phyloP scores from a whole-genome alignment of 2,329 filamentous ascomycete genomes.

The Epichloe typhina region DNA sequence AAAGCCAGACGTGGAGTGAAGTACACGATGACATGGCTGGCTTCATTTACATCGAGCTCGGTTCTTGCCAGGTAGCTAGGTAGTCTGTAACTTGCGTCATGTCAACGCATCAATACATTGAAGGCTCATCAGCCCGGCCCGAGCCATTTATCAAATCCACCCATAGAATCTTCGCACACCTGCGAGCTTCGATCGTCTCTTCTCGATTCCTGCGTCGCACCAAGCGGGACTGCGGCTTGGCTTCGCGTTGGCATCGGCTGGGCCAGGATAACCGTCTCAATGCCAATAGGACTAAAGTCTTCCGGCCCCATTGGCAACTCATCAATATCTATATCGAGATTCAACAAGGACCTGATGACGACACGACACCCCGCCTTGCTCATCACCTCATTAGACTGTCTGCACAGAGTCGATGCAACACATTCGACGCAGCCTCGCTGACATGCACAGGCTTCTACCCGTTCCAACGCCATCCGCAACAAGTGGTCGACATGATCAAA shows the following conservation, averaged over 20 bases:
- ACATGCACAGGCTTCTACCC: slow-evolving; percentile 67
- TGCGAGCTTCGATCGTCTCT: slow-evolving; percentile 7
- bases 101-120: background rate
- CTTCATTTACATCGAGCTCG: too few relatives aligned
- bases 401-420: slow-evolving; percentile 73
- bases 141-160: slow-evolving; percentile 16
- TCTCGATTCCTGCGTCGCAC: background rate
- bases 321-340: slow-evolving; percentile 68
- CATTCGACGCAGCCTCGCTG: slow-evolving; percentile 78
- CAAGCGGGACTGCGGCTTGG: background rate
- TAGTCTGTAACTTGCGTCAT: background rate
- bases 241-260: slow-evolving; percentile 40
- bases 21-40: too few relatives aligned
- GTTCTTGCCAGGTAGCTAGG: too few relatives aligned
- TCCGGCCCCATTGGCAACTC: slow-evolving; percentile 77
- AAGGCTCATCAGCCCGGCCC: background rate
- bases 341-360: slow-evolving; percentile 63
- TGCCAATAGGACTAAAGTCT: slow-evolving; percentile 50
- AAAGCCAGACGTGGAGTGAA: too few relatives aligned
- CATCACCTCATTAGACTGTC: slow-evolving; percentile 81
- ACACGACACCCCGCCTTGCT: slow-evolving; percentile 80
- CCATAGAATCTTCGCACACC: slow-evolving; percentile 11
- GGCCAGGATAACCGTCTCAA: slow-evolving; percentile 73
- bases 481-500: slow-evolving; percentile 84
- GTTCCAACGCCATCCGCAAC: slow-evolving; percentile 58